These are phyloP conservation scores for Voacanga thouarsii DNA, from an alignment of 257 asterid genomes.

Conservation along the genomic window DNA sequence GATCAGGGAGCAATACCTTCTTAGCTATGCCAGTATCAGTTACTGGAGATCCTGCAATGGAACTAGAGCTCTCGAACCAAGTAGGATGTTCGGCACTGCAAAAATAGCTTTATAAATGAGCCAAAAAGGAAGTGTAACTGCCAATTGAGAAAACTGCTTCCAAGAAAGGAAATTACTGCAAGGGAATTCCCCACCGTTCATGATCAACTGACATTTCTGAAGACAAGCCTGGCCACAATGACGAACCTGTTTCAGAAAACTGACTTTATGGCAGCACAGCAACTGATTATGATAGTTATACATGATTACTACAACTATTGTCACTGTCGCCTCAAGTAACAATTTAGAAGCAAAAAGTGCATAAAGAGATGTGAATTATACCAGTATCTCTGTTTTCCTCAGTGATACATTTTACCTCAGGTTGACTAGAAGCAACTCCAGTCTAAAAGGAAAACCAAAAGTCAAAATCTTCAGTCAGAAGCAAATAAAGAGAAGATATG, in stretches of 20 bases:
- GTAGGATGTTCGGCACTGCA: conserved; percentile 33
- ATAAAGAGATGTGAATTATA: conserved; percentile 13
- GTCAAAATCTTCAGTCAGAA: neutral
- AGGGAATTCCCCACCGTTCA: conserved; percentile 29
- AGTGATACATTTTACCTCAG: conserved; percentile 18
- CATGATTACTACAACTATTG: neutral
- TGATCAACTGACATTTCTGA: conserved; percentile 28
- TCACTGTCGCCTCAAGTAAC: neutral
- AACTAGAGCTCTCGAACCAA: conserved; percentile 32
- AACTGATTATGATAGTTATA: neutral
- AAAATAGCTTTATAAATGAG: conserved; percentile 22
- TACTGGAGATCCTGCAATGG: conserved; percentile 29
- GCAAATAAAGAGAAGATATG: neutral
- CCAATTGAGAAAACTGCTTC: neutral
- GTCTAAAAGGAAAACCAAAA: conserved; percentile 11
- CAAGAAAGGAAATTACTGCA: conserved; percentile 26
- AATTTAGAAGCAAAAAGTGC: neutral
- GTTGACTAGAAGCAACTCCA: conserved; percentile 26
- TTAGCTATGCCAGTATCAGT: conserved; percentile 18
- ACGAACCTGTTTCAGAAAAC: conserved; percentile 38
- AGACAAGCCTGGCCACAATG: conserved; percentile 31
- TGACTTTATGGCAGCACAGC: neutral
- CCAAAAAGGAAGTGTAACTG: conserved; percentile 6
- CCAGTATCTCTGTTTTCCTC: conserved; percentile 35
- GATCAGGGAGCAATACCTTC: conserved; percentile 40